These are phyloP conservation scores for Ceratobasidium sp. DNA, from an alignment of 1,284 basidiomycete species.

Conservation along the genomic window DNA sequence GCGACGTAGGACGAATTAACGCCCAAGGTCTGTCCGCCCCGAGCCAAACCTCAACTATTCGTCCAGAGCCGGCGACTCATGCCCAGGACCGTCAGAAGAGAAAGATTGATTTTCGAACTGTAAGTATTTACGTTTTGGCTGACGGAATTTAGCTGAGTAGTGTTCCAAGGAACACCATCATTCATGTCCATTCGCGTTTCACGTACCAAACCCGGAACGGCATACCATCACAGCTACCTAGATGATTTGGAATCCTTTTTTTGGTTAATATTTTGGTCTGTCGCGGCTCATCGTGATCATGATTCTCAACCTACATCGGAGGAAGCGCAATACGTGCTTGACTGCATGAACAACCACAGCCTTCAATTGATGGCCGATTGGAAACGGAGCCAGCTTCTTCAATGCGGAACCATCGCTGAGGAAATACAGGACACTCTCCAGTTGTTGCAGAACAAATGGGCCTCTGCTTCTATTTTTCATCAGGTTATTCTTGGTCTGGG, in stretches of 20 bases:
- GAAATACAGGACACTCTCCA: neutral
- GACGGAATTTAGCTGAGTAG: neutral
- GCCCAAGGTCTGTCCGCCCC: neutral
- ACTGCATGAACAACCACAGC: no score
- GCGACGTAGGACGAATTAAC: no score
- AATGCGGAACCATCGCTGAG: no score
- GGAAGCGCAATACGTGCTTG: no score
- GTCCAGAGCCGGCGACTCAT: neutral
- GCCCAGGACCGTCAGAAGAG: neutral
- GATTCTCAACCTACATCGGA: no score
- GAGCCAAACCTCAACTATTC: neutral
- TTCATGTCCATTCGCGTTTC: conserved; percentile 11
- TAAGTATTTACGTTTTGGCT: neutral
- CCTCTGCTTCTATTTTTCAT: neutral
- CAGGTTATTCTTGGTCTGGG: neutral
- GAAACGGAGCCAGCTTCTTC: no score
- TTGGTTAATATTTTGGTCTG: conserved; percentile 30
- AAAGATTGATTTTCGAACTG: neutral
- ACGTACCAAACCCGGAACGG: neutral
- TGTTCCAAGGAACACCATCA: neutral
- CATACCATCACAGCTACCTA: conserved; percentile 19
- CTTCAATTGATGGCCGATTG: no score
- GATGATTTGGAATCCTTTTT: conserved; percentile 39
- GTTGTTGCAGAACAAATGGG: neutral
- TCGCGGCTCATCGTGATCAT: neutral